Percentiles rank a stretch among this genome's conserved stretches.
These are phyloP conservation scores for Zygoascus sp. DNA, from an alignment of 1,139 yeast genomes.

Conservation along the genomic window DNA sequence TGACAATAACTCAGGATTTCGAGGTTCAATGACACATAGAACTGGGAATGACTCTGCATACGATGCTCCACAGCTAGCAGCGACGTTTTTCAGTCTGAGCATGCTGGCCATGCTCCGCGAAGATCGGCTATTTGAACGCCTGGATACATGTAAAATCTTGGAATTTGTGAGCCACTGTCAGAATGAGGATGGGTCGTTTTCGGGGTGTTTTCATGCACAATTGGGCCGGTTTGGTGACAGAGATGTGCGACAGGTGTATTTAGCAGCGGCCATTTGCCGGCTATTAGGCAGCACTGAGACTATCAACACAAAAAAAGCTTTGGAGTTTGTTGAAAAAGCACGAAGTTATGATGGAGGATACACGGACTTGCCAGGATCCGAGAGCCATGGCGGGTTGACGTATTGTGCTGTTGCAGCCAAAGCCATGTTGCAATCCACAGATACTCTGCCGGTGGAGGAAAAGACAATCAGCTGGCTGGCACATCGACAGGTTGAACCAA, in stretches of 20 bases:
- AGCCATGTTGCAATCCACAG: conserved; percentile 43
- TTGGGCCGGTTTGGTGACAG: conserved; percentile 53
- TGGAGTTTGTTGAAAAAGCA: conserved; percentile 42
- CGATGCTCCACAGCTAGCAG: conserved; percentile 60
- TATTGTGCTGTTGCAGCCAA: conserved; percentile 78
- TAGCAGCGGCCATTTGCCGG: conserved; percentile 62
- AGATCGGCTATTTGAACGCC: conserved; percentile 33
- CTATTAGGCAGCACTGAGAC: conserved; percentile 44
- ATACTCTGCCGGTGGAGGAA: conserved; percentile 58
- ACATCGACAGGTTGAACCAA: conserved; percentile 16
- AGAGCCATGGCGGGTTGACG: conserved; percentile 84
- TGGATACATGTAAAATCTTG: conserved; percentile 48
- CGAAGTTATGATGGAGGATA: conserved; percentile 66
- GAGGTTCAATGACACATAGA: conserved; percentile 49
- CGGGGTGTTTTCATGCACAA: conserved; percentile 39
- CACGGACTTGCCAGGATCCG: conserved; percentile 48
- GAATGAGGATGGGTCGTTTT: conserved; percentile 51
- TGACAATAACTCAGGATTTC: conserved; percentile 45
- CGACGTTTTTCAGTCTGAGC: conserved; percentile 47
- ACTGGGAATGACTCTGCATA: conserved; percentile 19
- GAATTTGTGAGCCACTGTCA: conserved; percentile 54
- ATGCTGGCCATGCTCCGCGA: conserved; percentile 46
- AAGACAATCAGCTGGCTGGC: conserved; percentile 45
- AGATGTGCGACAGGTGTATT: conserved; percentile 71
- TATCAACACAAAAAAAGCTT: conserved; percentile 42